Conservation (phyloP, 202 grass and related monocot species). For the Tripidium arundinaceum region DNA sequence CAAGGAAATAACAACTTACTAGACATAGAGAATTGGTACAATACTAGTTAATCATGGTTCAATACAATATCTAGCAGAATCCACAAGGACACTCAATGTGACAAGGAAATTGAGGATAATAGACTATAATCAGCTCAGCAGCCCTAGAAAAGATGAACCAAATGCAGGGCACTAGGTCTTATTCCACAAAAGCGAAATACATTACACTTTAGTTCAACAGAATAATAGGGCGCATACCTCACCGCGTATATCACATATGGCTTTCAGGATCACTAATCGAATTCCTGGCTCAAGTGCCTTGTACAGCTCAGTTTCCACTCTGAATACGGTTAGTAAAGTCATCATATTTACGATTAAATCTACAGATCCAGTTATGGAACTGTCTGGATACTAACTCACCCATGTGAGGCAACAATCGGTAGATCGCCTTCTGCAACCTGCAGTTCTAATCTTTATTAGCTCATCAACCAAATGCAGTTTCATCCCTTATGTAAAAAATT, state of each 20-base stretch:
- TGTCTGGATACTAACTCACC: constrained; percentile 48
- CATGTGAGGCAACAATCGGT: constrained; percentile 78
- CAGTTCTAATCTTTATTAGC: constrained; percentile 41
- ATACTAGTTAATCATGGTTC: neutral
- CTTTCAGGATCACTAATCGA: constrained; percentile 84
- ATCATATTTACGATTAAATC: constrained; percentile 22
- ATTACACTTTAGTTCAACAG: neutral
- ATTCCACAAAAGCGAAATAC: neutral
- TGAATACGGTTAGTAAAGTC: constrained; percentile 29
- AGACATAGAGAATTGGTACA: neutral
- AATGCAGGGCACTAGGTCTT: neutral
- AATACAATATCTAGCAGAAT: constrained; percentile 7
- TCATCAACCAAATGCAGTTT: constrained; percentile 29
- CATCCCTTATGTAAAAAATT: constrained; percentile 42
- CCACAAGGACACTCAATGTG: neutral
- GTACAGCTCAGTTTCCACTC: constrained; percentile 74
- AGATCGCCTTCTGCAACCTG: constrained; percentile 88
- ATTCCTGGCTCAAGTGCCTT: constrained; percentile 76
- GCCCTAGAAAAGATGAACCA: neutral
- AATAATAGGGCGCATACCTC: constrained; percentile 54
- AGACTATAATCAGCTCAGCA: neutral
- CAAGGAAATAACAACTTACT: neutral
- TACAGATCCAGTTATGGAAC: constrained; percentile 9
- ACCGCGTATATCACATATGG: constrained; percentile 84
- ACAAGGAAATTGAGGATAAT: neutral